Base-by-base conservation (phyloP, 2,329 filamentous ascomycete species). In the Trichoderma sp. region DNA sequence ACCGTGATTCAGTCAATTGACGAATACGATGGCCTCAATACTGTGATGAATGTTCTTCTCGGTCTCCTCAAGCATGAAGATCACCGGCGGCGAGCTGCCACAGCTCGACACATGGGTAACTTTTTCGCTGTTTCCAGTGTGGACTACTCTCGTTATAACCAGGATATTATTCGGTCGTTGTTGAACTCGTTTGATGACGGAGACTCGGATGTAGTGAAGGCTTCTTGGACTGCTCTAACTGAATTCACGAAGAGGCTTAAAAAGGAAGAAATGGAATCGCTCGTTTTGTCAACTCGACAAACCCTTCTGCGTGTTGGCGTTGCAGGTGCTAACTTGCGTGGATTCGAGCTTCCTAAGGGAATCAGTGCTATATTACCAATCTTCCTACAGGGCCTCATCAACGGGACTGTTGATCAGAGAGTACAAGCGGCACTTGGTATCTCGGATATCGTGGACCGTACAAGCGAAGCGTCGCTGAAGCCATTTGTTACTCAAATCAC, bases 401-500 rank as follows among this genome's bases (percentile, higher is more conserved):
- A 99, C 81, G 97, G 97, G 75, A 95, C 93, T 50, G 88, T 94
- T 18, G 97, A 99, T 6, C 97, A 99, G 86, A 91, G 95, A 83
- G 97, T 95, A 31, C 94, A 97, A 83, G 92, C 97, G 75, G 97
- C 97, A 63, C 88, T 98, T 77, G 97, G 94, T 75, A 97, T 99
- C 79, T 97, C 95, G 3, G 97, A 99, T 82, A 94, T 99, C 79
- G 93, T 98, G 78, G 97, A 98, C 85, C 92, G 97, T 75, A 97
- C 97, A 31, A 96, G 93, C 83, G 91, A 95, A 79, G 93, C 95
- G 76, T 92, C 95, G 24, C 88, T 99, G 77, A 97, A 97, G 85
- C 95, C 95, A 8, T 98, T 97, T 81, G 97, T 99, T 76, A 98
- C 96, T 35, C 95, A 98, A 82, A 98, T 99, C 80, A 98, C 97